phyloP scores from a whole-genome alignment of 2,329 filamentous ascomycete species.

The Trichoderma sp. region DNA sequence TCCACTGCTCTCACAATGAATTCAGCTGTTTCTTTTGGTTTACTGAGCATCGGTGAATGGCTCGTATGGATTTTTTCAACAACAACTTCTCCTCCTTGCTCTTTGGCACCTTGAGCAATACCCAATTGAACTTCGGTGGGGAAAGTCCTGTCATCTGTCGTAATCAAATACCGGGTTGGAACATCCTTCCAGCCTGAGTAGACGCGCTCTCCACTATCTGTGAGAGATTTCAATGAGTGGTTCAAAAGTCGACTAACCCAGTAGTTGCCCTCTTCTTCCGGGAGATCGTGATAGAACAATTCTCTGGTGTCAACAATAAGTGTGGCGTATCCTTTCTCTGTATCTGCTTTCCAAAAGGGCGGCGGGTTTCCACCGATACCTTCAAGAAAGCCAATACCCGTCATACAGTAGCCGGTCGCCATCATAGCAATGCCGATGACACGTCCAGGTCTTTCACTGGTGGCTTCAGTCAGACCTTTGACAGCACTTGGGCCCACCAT shows the following conservation, averaged over 20 bases:
- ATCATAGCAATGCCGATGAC: conserved; percentile 52
- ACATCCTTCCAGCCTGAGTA: conserved; percentile 55
- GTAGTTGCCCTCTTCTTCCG: conserved; percentile 46
- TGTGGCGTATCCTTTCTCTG: conserved; percentile 47
- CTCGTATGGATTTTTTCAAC: conserved; percentile 49
- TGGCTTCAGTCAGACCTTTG: conserved; percentile 44
- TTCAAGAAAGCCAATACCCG: conserved; percentile 48
- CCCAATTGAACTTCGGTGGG: conserved; percentile 47
- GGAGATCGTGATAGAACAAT: conserved; percentile 56
- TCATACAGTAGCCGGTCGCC: conserved; percentile 48
- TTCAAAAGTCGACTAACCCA: conserved; percentile 48
- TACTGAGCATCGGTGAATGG: conserved; percentile 56
- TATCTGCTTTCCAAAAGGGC: conserved; percentile 47
- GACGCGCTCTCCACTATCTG: conserved; percentile 48
- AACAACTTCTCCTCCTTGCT: conserved; percentile 43
- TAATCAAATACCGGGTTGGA: conserved; percentile 52
- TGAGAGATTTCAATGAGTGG: conserved; percentile 50
- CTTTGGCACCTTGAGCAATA: conserved; percentile 45
- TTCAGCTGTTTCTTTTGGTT: conserved; percentile 44
- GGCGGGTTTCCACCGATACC: conserved; percentile 47
- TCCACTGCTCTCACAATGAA: conserved; percentile 41
- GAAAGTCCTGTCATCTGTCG: conserved; percentile 46
- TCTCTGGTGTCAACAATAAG: conserved; percentile 45
- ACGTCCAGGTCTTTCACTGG: conserved; percentile 36
- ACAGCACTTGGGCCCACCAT: conserved; percentile 51